These are phyloP conservation scores for Penicillium robsamsonii DNA, from an alignment of 495 filamentous ascomycete species.

Conservation along the genomic window DNA sequence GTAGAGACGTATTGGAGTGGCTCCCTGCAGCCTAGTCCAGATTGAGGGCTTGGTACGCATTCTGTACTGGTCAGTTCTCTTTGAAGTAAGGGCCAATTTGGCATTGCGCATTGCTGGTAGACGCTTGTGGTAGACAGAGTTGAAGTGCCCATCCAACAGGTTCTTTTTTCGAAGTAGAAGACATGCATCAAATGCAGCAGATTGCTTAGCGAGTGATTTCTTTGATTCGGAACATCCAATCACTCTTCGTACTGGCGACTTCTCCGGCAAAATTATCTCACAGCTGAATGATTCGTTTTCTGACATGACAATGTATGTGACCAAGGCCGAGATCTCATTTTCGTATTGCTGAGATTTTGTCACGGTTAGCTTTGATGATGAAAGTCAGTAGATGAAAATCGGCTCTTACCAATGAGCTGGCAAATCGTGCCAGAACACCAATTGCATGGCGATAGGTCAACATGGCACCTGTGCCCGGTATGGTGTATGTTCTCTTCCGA, in stretches of 20 bases:
- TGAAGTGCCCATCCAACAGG: conserved; percentile 69
- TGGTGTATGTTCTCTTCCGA: conserved; percentile 55
- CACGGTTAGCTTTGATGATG: background rate
- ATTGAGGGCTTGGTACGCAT: conserved; percentile 78
- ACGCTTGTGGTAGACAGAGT: conserved; percentile 69
- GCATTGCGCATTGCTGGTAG: conserved; percentile 88
- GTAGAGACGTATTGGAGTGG: conserved; percentile 57
- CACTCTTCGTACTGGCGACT: conserved; percentile 65
- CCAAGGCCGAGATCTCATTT: conserved; percentile 50
- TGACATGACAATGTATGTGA: conserved; percentile 61
- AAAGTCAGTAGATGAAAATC: background rate
- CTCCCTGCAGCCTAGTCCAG: conserved; percentile 60
- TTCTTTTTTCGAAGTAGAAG: conserved; percentile 62
- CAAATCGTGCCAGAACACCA: conserved; percentile 62
- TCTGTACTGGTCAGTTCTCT: conserved; percentile 67
- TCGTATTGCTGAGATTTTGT: conserved; percentile 52
- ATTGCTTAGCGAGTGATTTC: conserved; percentile 81
- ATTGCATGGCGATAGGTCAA: conserved; percentile 76
- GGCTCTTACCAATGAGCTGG: conserved; percentile 51
- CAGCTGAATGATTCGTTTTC: conserved; percentile 65
- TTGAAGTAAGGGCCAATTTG: conserved; percentile 74
- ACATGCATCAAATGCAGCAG: conserved; percentile 87
- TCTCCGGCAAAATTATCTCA: conserved; percentile 78
- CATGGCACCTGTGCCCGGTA: conserved; percentile 70
- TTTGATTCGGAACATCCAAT: conserved; percentile 58